Percentiles rank a stretch among this genome's conserved stretches.
Evolutionary conservation across 257 asterid species (phyloP).

Genomic region (Plantago elongata): DNA sequence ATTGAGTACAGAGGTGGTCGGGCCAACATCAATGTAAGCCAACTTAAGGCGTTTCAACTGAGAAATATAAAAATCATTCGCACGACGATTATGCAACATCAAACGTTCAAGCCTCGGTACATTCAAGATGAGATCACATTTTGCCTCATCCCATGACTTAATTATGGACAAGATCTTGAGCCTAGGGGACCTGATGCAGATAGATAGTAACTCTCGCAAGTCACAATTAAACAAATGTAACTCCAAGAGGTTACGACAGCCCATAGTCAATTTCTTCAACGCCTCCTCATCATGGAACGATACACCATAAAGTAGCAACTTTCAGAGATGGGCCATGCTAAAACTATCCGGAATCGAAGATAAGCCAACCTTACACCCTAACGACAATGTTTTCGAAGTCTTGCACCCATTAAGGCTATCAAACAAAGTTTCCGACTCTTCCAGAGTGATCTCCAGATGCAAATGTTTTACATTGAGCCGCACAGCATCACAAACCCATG

Average conservation of each 20-base stretch:
- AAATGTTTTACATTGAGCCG: neutral
- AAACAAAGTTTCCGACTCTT: neutral
- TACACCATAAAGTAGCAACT: neutral
- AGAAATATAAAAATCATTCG: neutral
- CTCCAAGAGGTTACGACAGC: neutral
- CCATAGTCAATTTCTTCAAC: neutral
- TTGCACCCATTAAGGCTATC: neutral
- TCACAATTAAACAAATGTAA: neutral
- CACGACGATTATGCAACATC: neutral
- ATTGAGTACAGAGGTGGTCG: neutral
- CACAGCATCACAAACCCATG: conserved; percentile 3
- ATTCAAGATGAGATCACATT: neutral
- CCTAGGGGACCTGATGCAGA: neutral
- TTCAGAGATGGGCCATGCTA: neutral
- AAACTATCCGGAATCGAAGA: neutral
- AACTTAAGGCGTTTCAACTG: neutral
- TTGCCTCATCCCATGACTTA: neutral
- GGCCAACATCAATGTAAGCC: neutral
- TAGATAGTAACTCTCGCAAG: neutral
- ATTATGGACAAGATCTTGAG: neutral
- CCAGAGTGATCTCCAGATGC: neutral
- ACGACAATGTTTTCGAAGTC: neutral
- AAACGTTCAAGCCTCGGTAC: neutral
- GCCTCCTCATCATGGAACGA: neutral
- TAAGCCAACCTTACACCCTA: neutral